A percentile compares a stretch with the other conserved stretches of the same genome.
Evolutionary conservation across 495 filamentous ascomycete species (phyloP).

Genomic region (Clavariopsis aquatica): DNA sequence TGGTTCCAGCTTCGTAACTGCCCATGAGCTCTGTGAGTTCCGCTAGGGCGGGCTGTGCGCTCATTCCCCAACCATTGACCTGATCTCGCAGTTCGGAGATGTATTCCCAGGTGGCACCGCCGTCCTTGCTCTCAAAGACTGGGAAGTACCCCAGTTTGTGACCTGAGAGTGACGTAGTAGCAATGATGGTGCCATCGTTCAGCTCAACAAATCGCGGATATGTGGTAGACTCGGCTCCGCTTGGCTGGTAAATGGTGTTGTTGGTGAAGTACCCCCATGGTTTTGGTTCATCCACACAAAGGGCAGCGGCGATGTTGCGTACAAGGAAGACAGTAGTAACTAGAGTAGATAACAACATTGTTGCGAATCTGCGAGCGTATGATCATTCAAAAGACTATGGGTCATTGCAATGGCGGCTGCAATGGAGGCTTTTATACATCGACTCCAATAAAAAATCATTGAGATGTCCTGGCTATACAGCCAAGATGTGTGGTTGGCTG

Average conservation of each 20-base stretch:
- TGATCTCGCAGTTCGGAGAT: slow-evolving; percentile 62
- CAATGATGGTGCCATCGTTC: slow-evolving; percentile 27
- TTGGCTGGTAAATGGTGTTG: slow-evolving; percentile 29
- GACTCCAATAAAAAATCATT: too few species aligned
- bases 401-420: too few species aligned
- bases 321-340: too few species aligned
- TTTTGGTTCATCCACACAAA: too few species aligned
- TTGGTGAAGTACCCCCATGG: slow-evolving; percentile 21
- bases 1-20: slow-evolving; percentile 18
- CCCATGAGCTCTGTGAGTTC: slow-evolving; percentile 15
- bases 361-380: too few species aligned
- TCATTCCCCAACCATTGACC: slow-evolving; percentile 61
- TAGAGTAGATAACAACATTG: too few species aligned
- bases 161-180: slow-evolving; percentile 14
- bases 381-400: too few species aligned
- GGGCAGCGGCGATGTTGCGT: too few species aligned
- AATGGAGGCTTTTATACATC: too few species aligned
- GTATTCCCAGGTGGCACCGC: slow-evolving; percentile 61
- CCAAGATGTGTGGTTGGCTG: too few species aligned
- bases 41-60: slow-evolving; percentile 15
- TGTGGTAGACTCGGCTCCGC: slow-evolving; percentile 11
- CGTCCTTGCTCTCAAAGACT: slow-evolving; percentile 62
- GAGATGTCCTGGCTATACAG: too few species aligned
- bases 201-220: slow-evolving; percentile 32
- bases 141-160: slow-evolving; percentile 53